Evolutionary conservation across 1,284 basidiomycete genomes (phyloP), one percentile per base, ranked within the genome.

Genomic region (Apiotrichum sp.): DNA sequence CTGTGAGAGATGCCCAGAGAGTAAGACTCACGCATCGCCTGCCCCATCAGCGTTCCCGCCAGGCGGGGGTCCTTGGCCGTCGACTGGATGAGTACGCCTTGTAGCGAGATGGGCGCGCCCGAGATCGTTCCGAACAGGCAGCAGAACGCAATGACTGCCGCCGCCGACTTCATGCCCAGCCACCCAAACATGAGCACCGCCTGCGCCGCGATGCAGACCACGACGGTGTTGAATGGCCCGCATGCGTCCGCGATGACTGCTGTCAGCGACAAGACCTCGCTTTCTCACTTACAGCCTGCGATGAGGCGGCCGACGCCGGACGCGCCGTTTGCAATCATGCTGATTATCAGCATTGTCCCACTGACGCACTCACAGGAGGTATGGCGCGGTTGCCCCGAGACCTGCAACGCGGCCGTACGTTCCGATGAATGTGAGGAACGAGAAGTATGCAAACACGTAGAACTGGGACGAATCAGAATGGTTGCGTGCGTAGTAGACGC

Each of bases 21-120:
- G 14, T 10, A n/a, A 22, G 31, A 66, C 69, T 62, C 42, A 71
- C 69, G 62, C 40, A 66, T 54, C 13, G 62, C 64, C 50, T 69
- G 68, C 11, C 69, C 69, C 10, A 70, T 61, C 53, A 65, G 55
- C 0, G 65, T 71, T 6, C 67, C 69, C 1, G 60, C 66, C 22
- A 62, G 55, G 31, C 64, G 52, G 53, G 64, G 65, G 55, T 69
- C 64, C 13, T 54, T 59, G 8, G 63, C 64, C 10, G 57, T 55
- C 22, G 40, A 47, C 3, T 58, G 56, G 2, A 58, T 53, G 45
- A 62, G 55, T 11, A 63, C 63, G 14, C 63, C 64, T 53, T 71
- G 69, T 22, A 70, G 57, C 13, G 53, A 55, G 6, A 71, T 60
- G 42, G 62, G 65, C 3, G 65, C 62, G 2, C 67, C 68, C 10